Evolutionary conservation across 306 rosid genomes (phyloP).

Genomic region (Castanea sativa): DNA sequence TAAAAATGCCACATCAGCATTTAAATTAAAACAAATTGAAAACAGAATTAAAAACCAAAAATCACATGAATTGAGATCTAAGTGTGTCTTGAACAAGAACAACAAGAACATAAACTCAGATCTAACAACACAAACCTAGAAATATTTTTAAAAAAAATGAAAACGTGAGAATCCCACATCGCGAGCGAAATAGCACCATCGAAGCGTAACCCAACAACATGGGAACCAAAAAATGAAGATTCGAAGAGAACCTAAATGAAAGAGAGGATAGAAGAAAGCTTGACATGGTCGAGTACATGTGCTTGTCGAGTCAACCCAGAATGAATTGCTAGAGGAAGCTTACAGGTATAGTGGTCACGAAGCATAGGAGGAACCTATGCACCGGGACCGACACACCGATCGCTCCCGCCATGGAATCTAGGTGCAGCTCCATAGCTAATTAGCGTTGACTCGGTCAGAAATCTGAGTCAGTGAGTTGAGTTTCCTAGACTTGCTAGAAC

Average conservation of each 20-base stretch:
- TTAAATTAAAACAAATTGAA: too few relatives aligned
- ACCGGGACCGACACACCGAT: slow-evolving; percentile 84
- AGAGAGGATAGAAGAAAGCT: slow-evolving; percentile 77
- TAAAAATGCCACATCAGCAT: too few relatives aligned
- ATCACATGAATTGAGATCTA: too few relatives aligned
- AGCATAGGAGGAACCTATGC: slow-evolving; percentile 83
- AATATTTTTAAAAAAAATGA: too few relatives aligned
- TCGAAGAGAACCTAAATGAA: slow-evolving; percentile 85
- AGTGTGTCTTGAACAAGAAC: too few relatives aligned
- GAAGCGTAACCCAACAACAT: slow-evolving; percentile 81
- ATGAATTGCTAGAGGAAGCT: slow-evolving; percentile 68
- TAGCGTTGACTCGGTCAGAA: neutral
- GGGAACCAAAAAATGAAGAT: slow-evolving; percentile 73
- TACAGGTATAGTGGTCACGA: slow-evolving; percentile 77
- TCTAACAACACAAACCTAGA: too few relatives aligned
- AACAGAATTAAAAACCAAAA: too few relatives aligned
- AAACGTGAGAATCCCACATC: slow-evolving; percentile 76
- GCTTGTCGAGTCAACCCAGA: slow-evolving; percentile 63
- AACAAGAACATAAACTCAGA: too few relatives aligned
- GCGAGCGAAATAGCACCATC: slow-evolving; percentile 62
- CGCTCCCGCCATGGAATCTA: slow-evolving; percentile 81
- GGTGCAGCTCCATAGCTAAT: slow-evolving; percentile 60
- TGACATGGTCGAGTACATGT: slow-evolving; percentile 62
- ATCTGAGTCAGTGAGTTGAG: neutral
- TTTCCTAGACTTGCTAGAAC: neutral